Conservation (phyloP, 2,329 filamentous ascomycete genomes). For the Talaromyces albobiverticillius region DNA sequence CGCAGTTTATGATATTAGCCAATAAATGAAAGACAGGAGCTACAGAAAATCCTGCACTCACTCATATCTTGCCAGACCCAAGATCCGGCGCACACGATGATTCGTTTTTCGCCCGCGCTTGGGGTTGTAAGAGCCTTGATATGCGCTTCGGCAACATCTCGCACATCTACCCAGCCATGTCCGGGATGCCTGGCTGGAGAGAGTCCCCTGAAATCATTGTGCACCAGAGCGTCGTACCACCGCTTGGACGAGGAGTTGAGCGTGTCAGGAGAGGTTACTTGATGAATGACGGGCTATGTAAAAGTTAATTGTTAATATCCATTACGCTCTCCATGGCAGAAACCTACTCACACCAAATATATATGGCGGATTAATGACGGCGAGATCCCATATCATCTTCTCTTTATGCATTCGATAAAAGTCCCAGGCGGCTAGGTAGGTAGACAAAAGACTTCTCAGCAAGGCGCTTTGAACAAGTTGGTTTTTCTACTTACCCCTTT, state of each 20-base stretch:
- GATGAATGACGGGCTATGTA: neutral
- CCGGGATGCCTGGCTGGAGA: neutral
- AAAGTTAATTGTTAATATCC: too few relatives aligned
- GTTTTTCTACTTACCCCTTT: slow-evolving; percentile 1
- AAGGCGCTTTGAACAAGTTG: too few relatives aligned
- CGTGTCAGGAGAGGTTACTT: neutral
- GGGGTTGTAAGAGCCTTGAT: slow-evolving; percentile 2
- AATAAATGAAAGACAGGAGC: neutral
- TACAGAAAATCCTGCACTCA: neutral
- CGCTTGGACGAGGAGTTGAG: neutral
- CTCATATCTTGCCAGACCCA: slow-evolving; percentile 5
- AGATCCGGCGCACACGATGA: slow-evolving; percentile 1
- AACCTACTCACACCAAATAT: neutral
- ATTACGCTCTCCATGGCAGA: too few relatives aligned
- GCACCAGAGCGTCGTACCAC: slow-evolving; percentile 1
- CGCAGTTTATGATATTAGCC: neutral
- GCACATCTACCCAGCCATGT: slow-evolving; percentile 5
- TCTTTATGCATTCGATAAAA: neutral
- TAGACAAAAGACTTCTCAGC: neutral
- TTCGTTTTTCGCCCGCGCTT: slow-evolving; percentile 2
- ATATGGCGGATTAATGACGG: neutral
- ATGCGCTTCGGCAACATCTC: slow-evolving; percentile 5
- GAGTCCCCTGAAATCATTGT: neutral
- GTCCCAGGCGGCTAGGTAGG: neutral
- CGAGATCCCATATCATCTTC: neutral